Evolutionary conservation across 768 basidiomycete species (phyloP).

Genomic region (Panus rudis): DNA sequence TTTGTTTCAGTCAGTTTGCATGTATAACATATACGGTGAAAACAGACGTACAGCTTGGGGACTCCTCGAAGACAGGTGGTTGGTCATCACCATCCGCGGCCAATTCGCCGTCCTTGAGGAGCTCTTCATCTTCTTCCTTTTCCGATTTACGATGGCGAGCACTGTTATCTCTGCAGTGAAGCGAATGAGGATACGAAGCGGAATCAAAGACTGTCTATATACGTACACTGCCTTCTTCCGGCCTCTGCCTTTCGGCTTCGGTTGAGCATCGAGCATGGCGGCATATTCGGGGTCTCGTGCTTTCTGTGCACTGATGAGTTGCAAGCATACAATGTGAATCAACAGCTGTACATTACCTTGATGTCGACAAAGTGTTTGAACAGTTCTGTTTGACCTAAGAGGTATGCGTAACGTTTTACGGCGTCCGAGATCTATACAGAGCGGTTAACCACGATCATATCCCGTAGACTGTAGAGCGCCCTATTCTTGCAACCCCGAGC

Average conservation of each 20-base stretch:
- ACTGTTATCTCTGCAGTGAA: conserved; percentile 50
- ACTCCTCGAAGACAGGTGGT: conserved; percentile 91
- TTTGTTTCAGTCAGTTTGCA: conserved; percentile 6
- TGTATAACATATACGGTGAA: neutral
- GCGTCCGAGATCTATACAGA: conserved; percentile 74
- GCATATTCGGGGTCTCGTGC: conserved; percentile 93
- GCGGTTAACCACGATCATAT: too few relatives aligned
- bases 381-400: conserved; percentile 96
- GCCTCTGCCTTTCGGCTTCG: conserved; percentile 77
- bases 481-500: too few relatives aligned
- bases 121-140: conserved; percentile 96
- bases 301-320: conserved; percentile 39
- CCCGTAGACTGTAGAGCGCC: too few relatives aligned
- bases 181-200: neutral
- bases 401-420: conserved; percentile 93
- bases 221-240: conserved; percentile 75
- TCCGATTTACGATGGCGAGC: conserved; percentile 91
- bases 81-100: conserved; percentile 80
- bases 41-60: conserved; percentile 67
- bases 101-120: conserved; percentile 80
- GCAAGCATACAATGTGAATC: neutral
- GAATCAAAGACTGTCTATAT: neutral
- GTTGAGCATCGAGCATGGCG: conserved; percentile 79
- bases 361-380: conserved; percentile 98
- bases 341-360: conserved; percentile 48